Evolutionary conservation across 148 eudicot species (phyloP).

Genomic region (Arbutus unedo): DNA sequence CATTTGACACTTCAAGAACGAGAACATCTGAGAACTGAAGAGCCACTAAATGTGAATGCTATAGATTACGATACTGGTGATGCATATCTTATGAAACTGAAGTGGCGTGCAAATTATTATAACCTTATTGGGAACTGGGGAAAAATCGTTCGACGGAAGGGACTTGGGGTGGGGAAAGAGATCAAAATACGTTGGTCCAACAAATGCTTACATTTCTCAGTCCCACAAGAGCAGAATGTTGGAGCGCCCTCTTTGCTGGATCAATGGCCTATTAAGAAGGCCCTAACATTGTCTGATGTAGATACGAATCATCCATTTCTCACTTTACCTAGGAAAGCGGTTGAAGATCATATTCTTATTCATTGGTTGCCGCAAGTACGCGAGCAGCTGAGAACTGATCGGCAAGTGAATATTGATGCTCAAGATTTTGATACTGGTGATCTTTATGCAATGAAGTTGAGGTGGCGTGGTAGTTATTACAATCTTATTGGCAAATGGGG

Average conservation of each 20-base stretch:
- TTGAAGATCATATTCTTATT: slow-evolving; percentile 32
- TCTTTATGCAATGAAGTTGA: slow-evolving; percentile 35
- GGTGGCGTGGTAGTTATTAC: slow-evolving; percentile 37
- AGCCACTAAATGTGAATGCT: slow-evolving; percentile 29
- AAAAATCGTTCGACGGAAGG: slow-evolving; percentile 28
- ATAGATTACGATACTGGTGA: slow-evolving; percentile 26
- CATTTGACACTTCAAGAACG: slow-evolving; percentile 26
- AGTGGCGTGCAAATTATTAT: slow-evolving; percentile 33
- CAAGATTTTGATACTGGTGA: slow-evolving; percentile 35
- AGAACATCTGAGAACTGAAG: slow-evolving; percentile 25
- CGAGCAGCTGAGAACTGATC: slow-evolving; percentile 31
- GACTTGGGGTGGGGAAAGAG: slow-evolving; percentile 34
- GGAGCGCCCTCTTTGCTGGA: slow-evolving; percentile 15
- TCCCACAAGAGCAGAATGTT: slow-evolving; percentile 25
- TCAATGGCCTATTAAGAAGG: slow-evolving; percentile 37
- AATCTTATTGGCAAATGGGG: slow-evolving; percentile 39
- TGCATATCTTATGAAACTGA: slow-evolving; percentile 27
- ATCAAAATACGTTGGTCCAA: slow-evolving; percentile 33
- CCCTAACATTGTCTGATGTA: slow-evolving; percentile 35
- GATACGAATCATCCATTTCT: slow-evolving; percentile 41
- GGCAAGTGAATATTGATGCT: slow-evolving; percentile 30
- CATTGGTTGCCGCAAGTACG: slow-evolving; percentile 31
- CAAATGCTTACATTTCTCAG: slow-evolving; percentile 31
- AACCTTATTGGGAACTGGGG: slow-evolving; percentile 37
- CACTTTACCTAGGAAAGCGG: slow-evolving; percentile 38